Evolutionary conservation across 2,329 filamentous ascomycete genomes (phyloP), one percentile per base, ranked within the genome.

Genomic region (Orbilia blumenaviensis): DNA sequence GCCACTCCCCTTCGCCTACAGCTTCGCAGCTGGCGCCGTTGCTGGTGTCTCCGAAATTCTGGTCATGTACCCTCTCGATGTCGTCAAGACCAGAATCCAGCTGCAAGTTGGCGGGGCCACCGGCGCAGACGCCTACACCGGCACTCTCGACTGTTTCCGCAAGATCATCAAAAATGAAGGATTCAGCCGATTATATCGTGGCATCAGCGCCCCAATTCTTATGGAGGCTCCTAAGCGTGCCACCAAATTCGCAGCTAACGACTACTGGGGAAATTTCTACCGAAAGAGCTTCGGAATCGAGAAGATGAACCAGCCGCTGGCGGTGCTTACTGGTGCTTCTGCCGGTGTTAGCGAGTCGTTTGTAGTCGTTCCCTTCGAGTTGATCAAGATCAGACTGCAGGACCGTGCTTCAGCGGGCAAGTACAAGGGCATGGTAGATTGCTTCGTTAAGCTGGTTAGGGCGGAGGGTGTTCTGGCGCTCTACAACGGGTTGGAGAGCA

Each of bases 201-300:
- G 95, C 82, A 99, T 99, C 84, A 90, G 88, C 48, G 94, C 95
- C 25, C 95, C 95, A 60, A 98, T 99, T 82, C 88, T 98, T 80
- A 99, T 99, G 94, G 94, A 98, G 85, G 94, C 94, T 68, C 90
- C 92, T 84, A 97, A 97, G 89, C 89, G 93, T 85, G 94, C 94
- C 46, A 98, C 93, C 86, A 99, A 99, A 85, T 99, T 99, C 84
- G 94, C 95, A 52, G 95, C 95, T 85, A 99, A 99, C 85, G 95
- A 99, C 83, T 92, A 94, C 83, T 99, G 95, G 95, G 95, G 95
- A 81, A 89, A 93, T 84, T 88, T 97, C 84, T 99, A 96, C 87
- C 92, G 93, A 82, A 91, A 91, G 80, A 83, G 91, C 60, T 98
- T 99, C 82, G 93, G 92, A 79, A 87, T 91, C 67, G 84, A 89